Evolutionary conservation across 83 land plant genomes (phyloP).

Genomic region (Picea engelmannii): DNA sequence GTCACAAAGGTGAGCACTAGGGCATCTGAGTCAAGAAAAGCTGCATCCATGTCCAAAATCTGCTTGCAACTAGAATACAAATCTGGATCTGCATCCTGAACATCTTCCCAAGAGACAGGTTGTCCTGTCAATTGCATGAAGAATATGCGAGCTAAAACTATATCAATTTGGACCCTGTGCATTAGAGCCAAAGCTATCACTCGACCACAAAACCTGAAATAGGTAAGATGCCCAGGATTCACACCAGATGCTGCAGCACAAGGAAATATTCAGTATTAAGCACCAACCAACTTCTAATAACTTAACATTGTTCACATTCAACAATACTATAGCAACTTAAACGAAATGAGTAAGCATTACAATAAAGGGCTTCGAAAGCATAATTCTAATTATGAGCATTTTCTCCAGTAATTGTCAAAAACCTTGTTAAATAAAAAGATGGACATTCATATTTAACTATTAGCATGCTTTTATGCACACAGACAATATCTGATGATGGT

Average conservation of each 20-base stretch:
- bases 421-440: not conserved
- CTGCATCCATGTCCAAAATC: conserved; percentile 82
- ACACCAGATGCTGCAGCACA: conserved; percentile 80
- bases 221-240: conserved; percentile 86
- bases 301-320: not conserved
- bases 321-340: not conserved
- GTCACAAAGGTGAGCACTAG: conserved; percentile 86
- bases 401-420: not conserved
- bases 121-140: conserved; percentile 78
- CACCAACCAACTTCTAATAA: not conserved
- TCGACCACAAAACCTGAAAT: conserved; percentile 86
- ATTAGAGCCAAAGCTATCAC: conserved; percentile 88
- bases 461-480: not conserved
- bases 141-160: conserved; percentile 75
- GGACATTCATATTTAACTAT: not conserved
- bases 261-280: conserved; percentile 5
- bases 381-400: not conserved
- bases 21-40: conserved; percentile 70
- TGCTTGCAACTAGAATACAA: conserved; percentile 79
- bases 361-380: not conserved
- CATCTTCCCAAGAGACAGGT: conserved; percentile 73
- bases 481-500: not conserved
- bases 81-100: conserved; percentile 81
- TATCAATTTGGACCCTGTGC: conserved; percentile 90
- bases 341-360: not conserved